These are phyloP conservation scores for Volvox reticuliferus DNA, from an alignment of 139 green algal species.

Conservation along the genomic window DNA sequence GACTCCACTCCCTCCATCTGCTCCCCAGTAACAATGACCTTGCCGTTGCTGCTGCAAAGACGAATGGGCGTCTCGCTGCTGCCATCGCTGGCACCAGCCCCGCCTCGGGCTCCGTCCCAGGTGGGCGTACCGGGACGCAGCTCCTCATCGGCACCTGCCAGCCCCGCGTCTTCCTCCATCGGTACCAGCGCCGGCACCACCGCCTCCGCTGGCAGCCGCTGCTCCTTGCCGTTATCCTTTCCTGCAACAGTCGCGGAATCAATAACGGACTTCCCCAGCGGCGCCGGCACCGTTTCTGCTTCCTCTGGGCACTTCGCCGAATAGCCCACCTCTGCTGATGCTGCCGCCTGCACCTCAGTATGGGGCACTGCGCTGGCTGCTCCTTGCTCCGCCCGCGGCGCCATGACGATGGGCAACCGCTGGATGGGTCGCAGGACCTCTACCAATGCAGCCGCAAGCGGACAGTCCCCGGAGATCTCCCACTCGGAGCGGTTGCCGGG, in stretches of 20 bases:
- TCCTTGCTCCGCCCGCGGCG: not conserved
- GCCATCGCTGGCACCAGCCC: not conserved
- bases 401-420: not conserved
- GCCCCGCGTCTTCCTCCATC: not conserved
- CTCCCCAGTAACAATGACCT: not conserved
- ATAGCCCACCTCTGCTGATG: not conserved
- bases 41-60: not conserved
- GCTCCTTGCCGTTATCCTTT: not conserved
- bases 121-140: not conserved
- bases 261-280: no score
- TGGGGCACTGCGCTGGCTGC: not conserved
- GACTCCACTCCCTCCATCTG: constrained; percentile 17
- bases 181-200: not conserved
- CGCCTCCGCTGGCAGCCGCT: not conserved
- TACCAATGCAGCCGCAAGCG: not conserved
- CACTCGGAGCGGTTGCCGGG: constrained; percentile 14
- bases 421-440: constrained; percentile 35
- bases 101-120: not conserved
- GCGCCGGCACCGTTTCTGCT: not conserved
- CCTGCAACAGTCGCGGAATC: not conserved
- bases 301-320: not conserved
- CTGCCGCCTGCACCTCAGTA: no score
- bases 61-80: not conserved
- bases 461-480: not conserved
- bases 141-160: not conserved